Conservation (phyloP, 2,329 filamentous ascomycete species). For the Claviceps sp. region DNA sequence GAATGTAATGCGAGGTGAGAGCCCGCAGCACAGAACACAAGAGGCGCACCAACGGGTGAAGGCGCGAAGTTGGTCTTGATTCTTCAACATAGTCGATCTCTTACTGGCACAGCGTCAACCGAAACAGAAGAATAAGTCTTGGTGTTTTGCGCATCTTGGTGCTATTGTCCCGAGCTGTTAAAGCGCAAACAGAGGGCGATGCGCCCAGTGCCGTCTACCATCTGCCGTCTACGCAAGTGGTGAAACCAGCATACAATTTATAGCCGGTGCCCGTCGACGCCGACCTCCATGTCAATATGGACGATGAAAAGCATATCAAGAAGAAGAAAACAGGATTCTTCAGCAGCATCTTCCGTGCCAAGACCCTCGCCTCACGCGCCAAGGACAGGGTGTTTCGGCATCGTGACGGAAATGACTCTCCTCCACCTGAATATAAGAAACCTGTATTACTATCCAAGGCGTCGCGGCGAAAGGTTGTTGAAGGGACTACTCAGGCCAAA, state of each 20-base stretch:
- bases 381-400: conserved; percentile 5
- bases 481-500: neutral
- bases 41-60: neutral
- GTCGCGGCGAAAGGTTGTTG: neutral
- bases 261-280: neutral
- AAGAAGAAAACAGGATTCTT: conserved; percentile 32
- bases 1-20: neutral
- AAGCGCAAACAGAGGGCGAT: too few species aligned
- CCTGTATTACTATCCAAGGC: neutral
- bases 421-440: neutral
- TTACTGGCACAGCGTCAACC: too few species aligned
- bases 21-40: too few species aligned
- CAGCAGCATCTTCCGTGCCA: conserved; percentile 34
- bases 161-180: too few species aligned
- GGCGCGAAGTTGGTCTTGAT: too few species aligned
- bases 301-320: conserved; percentile 16
- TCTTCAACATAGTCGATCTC: too few species aligned
- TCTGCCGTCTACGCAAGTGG: too few species aligned
- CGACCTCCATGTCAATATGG: conserved; percentile 16
- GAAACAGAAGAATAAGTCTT: too few species aligned
- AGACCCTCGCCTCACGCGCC: conserved; percentile 22
- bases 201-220: too few species aligned
- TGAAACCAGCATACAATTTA: neutral
- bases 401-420: neutral
- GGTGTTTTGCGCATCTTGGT: too few species aligned